These are phyloP conservation scores for Epichloe coenophiala DNA, from an alignment of 2,329 filamentous ascomycete genomes.

Conservation along the genomic window DNA sequence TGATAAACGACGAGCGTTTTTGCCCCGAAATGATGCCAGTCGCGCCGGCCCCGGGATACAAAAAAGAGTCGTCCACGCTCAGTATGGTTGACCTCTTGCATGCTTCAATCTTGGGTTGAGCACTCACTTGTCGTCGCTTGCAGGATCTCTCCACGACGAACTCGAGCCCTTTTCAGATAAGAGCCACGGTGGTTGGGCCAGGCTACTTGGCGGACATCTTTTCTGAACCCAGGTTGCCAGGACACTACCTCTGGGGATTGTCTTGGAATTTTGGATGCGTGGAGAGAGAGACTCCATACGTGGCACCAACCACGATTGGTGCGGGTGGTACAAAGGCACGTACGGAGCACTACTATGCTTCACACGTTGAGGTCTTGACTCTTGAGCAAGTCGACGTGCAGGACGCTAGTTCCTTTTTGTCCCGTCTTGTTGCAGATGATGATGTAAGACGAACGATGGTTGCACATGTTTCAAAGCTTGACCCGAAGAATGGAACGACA, in stretches of 20 bases:
- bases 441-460: too few species aligned
- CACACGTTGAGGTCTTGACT: not conserved
- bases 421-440: too few species aligned
- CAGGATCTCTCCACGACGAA: conserved; percentile 30
- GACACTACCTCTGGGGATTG: conserved; percentile 35
- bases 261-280: conserved; percentile 34
- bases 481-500: too few species aligned
- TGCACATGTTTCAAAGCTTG: too few species aligned
- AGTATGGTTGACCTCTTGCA: too few species aligned
- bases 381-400: too few species aligned
- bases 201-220: conserved; percentile 39
- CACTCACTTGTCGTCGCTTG: conserved; percentile 23
- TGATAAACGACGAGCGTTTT: too few species aligned
- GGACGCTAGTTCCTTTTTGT: too few species aligned
- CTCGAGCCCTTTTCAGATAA: conserved; percentile 30
- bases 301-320: conserved; percentile 13
- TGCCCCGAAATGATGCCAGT: too few species aligned
- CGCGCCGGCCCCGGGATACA: too few species aligned
- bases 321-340: not conserved
- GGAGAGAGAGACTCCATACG: conserved; percentile 24
- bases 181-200: conserved; percentile 30
- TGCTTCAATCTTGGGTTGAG: too few species aligned
- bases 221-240: conserved; percentile 25
- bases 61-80: too few species aligned
- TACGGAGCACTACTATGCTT: not conserved